Base-by-base conservation (phyloP, 306 rosid species). In the Sicyos baderoa region DNA sequence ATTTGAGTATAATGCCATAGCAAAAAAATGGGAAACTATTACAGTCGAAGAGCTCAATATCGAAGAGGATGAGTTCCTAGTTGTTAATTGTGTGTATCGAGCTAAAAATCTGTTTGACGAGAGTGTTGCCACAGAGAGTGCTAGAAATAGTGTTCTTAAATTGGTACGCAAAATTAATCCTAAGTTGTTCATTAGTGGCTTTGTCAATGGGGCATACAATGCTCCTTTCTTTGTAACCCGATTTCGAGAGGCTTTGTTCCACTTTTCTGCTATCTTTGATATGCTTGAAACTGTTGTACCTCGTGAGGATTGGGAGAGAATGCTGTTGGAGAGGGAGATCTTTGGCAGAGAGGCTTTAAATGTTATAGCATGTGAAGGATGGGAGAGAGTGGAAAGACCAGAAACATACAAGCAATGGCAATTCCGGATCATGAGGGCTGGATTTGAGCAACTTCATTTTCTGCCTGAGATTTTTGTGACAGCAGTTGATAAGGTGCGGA, bases 351-450 rank as follows among this genome's bases (percentile, higher is more conserved):
- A 94, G 80, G 95, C 97, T 54, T 72, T 94, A 73, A 94, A 94
- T 75, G 97, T 88, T 9, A 85, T 86, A 80, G 95, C 99, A 56
- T 94, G 99, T 76, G 99, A 94, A 82, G 99, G 99, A 19, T 86
- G 85, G 64, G 97, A 90, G 76, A 84, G 99, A 83, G 91, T 88
- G 61, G 99, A 94, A 82, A 84, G 99, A 72, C 97, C 99, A 4
- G 99, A 94, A 83, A 86, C 99, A 15, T 86, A 90, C 76, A 88
- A 85, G 80, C 99, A 90, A 76, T 94, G 99, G 96, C 97, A 94
- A 68, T 85, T 85, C 47, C 88, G 96, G 9, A 88, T 78, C 79
- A 77, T 90, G 21, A 77, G 97, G 75, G 93, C 99, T 5, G 97
- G 97, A 40, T 90, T 94, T 71, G 62, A 54, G 54, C 96, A 88